Conservation (phyloP, 1,284 basidiomycete species). For the Blastosporella zonata region DNA sequence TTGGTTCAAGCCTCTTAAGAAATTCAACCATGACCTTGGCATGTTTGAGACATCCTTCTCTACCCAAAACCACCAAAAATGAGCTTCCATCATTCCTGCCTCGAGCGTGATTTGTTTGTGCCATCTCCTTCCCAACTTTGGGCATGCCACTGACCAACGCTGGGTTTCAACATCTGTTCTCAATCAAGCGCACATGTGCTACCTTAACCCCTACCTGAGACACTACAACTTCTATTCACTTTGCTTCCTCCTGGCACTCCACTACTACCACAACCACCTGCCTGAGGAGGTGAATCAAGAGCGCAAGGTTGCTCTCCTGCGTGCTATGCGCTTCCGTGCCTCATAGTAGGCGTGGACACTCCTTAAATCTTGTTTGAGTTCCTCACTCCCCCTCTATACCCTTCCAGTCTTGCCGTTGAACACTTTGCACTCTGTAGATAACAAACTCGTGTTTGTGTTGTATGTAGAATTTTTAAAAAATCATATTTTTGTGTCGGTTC, state of each 20-base stretch:
- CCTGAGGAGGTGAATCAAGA: neutral
- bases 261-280: neutral
- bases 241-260: conserved; percentile 5
- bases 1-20: conserved; percentile 10
- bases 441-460: no score
- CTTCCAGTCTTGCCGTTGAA: no score
- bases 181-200: conserved; percentile 12
- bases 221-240: conserved; percentile 21
- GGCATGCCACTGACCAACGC: conserved; percentile 12
- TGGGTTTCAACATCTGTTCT: conserved; percentile 15
- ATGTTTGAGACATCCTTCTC: conserved; percentile 10
- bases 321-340: no score
- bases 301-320: no score
- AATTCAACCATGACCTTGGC: neutral
- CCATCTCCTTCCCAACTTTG: conserved; percentile 17
- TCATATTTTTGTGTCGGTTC: no score
- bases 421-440: no score
- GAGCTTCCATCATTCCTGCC: conserved; percentile 15
- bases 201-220: conserved; percentile 22
- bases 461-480: no score
- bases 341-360: no score
- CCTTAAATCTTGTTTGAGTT: no score
- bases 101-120: conserved; percentile 14
- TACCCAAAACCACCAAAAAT: conserved; percentile 11
- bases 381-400: no score